Conservation (phyloP, 257 asterid species). For the Solanum gandarillasii region DNA sequence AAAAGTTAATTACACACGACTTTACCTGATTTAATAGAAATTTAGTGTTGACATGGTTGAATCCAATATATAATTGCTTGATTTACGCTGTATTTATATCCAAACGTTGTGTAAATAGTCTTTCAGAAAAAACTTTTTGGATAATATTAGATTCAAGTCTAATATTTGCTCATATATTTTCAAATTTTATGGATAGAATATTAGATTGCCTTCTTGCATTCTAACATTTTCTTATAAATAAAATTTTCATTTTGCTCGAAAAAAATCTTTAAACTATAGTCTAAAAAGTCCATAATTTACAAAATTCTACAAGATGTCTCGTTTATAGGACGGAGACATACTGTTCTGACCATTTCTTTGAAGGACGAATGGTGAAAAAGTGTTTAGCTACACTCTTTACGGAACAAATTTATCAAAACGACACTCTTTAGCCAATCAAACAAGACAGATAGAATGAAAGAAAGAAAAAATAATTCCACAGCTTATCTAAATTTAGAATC, state of each 20-base stretch:
- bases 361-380: too few species aligned
- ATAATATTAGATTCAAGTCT: not conserved
- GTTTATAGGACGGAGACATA: too few species aligned
- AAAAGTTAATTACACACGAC: not conserved
- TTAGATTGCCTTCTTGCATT: not conserved
- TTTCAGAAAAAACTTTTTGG: not conserved
- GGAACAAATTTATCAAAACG: fast-evolving
- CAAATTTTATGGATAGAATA: not conserved
- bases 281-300: not conserved
- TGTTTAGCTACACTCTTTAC: fast-evolving
- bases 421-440: too few species aligned
- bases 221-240: not conserved
- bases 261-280: not conserved
- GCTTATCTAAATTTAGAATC: not conserved
- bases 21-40: not conserved
- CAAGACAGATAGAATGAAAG: fast-evolving
- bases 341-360: not conserved
- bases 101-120: not conserved
- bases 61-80: not conserved
- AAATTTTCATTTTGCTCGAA: not conserved
- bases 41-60: not conserved
- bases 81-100: not conserved
- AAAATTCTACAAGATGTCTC: not conserved
- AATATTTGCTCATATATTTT: not conserved
- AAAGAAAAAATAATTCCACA: too few species aligned